phyloP scores from a whole-genome alignment of 495 filamentous ascomycete species.

The Hypomontagnella submonticulosa region DNA sequence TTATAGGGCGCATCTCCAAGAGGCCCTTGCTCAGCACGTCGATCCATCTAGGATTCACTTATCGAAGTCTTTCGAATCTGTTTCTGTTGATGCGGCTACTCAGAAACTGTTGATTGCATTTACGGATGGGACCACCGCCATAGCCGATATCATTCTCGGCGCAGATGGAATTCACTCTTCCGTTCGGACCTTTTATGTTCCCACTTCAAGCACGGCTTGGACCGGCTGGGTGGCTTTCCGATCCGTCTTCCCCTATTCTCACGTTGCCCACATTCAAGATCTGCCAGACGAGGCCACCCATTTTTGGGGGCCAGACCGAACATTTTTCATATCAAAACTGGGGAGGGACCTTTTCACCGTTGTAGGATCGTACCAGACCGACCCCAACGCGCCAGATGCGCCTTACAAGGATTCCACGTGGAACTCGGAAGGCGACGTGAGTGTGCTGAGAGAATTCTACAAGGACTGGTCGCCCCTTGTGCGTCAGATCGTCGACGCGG shows the following conservation, averaged over 20 bases:
- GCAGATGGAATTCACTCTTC: constrained; percentile 50
- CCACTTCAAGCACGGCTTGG: constrained; percentile 54
- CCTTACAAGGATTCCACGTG: constrained; percentile 53
- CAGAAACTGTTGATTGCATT: constrained; percentile 42
- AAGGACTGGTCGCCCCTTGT: constrained; percentile 60
- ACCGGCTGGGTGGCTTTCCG: constrained; percentile 60
- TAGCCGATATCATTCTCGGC: constrained; percentile 49
- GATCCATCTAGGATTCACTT: constrained; percentile 47
- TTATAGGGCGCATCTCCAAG: constrained; percentile 60
- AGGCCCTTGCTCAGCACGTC: constrained; percentile 56
- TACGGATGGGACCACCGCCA: constrained; percentile 41
- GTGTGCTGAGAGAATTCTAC: constrained; percentile 54
- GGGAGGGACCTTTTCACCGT: constrained; percentile 58
- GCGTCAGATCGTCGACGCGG: constrained; percentile 54
- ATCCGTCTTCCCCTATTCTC: constrained; percentile 56
- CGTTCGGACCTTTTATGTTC: constrained; percentile 52
- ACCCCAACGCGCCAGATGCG: constrained; percentile 52
- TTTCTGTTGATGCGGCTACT: constrained; percentile 10
- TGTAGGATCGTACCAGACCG: constrained; percentile 56
- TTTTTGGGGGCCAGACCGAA: constrained; percentile 61
- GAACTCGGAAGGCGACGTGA: constrained; percentile 54
- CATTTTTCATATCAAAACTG: constrained; percentile 60
- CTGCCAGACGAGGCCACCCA: constrained; percentile 60
- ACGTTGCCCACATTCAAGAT: constrained; percentile 53
- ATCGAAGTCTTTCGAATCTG: constrained; percentile 40